Evolutionary conservation across 176 grass and related monocot species (phyloP), one percentile per base, ranked within the genome.

Genomic region (Avena insularis): DNA sequence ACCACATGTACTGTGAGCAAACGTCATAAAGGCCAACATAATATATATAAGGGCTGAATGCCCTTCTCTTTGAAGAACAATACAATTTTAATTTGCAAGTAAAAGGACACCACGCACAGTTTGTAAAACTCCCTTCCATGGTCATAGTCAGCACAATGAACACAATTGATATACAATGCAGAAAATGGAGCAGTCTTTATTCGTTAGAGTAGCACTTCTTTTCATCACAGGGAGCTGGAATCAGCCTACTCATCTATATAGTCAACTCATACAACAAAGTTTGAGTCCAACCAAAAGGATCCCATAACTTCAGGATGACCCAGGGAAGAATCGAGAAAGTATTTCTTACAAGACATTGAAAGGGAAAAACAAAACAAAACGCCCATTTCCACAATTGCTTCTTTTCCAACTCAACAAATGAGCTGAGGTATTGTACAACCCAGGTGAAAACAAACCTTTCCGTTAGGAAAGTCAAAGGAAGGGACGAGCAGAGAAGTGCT

Each of bases 121-220:
- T 90, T 71, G 71, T 68, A 71, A 72, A 54, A 71, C 31, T 55
- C 55, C 8, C 74, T 71, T 83, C 57, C 19, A 19, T 65, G 48
- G 12, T 20, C 79, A 79, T 38, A 83, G 45, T 19, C 62, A 57
- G 17, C 36, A 51, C 69, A 82, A 66, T 66, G 63, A 66, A 66
- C 33, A 1, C 33, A 76, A 76, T 9, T 31, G 25, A 76, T 54
- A 71, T 54, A 70, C 61, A 51, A 51, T 62, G 62, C 53, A 85
- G 33, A 55, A 68, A 82, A 67, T n/a, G 53, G 81, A 78, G 51
- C 90, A 65, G 56, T 45, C 62, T 88, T 88, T 85, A 88, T 91
- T 91, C 77, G 49, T 88, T 78, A 91, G 82, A 88, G 67, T 82
- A 91, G 71, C 82, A 85, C 78, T 85, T 71, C 12, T 85, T 62